Evolutionary conservation across 345 rosid genomes (phyloP).

Genomic region (Populus simonii): DNA sequence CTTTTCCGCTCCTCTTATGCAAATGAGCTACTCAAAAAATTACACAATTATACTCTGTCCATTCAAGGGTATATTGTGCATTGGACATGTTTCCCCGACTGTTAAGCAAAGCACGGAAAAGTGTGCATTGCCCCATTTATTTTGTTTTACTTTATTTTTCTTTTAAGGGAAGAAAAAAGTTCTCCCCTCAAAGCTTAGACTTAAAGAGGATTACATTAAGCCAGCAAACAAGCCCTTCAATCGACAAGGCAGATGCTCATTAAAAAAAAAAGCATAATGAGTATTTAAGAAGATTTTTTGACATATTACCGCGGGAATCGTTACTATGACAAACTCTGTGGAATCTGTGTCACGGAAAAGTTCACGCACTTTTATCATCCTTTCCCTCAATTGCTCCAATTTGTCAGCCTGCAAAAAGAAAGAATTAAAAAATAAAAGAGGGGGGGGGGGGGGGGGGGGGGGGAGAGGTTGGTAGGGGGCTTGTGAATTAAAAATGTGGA

Average conservation of each 20-base stretch:
- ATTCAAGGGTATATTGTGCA: not conserved
- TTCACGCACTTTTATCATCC: slow-evolving; percentile 96
- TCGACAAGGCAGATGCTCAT: not conserved
- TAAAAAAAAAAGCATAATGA: not conserved
- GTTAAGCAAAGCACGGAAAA: not conserved
- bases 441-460: not conserved
- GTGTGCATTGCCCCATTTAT: not conserved
- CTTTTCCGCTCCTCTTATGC: not conserved
- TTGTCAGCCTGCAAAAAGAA: slow-evolving; percentile 60
- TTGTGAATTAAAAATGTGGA: not conserved
- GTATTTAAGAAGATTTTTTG: not conserved
- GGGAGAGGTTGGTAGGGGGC: not conserved
- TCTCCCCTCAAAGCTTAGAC: not conserved
- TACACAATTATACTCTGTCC: not conserved
- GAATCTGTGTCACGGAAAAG: slow-evolving; percentile 87
- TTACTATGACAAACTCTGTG: slow-evolving; percentile 90
- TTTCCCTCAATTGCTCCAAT: slow-evolving; percentile 79
- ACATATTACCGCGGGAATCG: slow-evolving; percentile 80
- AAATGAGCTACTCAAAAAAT: not conserved
- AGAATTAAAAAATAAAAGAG: not conserved
- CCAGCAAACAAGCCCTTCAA: not conserved
- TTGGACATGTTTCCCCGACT: not conserved
- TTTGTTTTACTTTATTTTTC: not conserved
- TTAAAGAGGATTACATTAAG: not conserved
- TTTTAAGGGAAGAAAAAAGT: not conserved